Conservation (phyloP, 768 basidiomycete genomes). For the Phaffia australis region DNA sequence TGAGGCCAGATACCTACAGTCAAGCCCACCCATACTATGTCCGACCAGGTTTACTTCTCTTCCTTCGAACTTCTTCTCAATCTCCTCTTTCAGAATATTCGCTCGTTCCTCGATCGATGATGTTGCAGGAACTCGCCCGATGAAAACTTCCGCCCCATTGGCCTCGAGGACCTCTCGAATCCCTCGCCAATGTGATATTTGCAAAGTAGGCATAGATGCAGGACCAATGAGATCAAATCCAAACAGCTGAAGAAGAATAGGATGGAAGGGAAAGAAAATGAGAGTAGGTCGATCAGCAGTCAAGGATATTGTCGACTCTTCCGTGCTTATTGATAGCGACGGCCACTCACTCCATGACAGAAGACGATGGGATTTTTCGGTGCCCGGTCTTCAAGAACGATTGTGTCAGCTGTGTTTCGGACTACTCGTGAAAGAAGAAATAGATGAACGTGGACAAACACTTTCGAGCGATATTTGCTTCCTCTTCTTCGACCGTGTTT, state of each 20-base stretch:
- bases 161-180: slow-evolving; percentile 84
- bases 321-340: not conserved
- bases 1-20: slow-evolving; percentile 82
- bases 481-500: slow-evolving; percentile 45
- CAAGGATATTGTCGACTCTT: not conserved
- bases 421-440: not conserved
- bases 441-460: slow-evolving; percentile 43
- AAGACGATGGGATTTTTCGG: slow-evolving; percentile 82
- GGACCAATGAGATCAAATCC: slow-evolving; percentile 31
- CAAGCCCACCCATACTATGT: slow-evolving; percentile 85
- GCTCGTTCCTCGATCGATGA: slow-evolving; percentile 80
- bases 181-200: slow-evolving; percentile 92
- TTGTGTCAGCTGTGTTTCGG: not conserved
- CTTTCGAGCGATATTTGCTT: slow-evolving; percentile 46
- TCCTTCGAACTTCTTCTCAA: slow-evolving; percentile 69
- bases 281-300: not conserved
- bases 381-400: slow-evolving; percentile 44
- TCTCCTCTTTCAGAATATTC: slow-evolving; percentile 70
- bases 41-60: slow-evolving; percentile 79
- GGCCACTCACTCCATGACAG: slow-evolving; percentile 54
- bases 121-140: slow-evolving; percentile 87
- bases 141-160: slow-evolving; percentile 78
- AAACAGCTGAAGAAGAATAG: not conserved
- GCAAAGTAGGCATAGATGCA: slow-evolving; percentile 56
- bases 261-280: not conserved